These are phyloP conservation scores for Leishmania braziliensis DNA, from an alignment of 208 protist species.

Conservation along the genomic window DNA sequence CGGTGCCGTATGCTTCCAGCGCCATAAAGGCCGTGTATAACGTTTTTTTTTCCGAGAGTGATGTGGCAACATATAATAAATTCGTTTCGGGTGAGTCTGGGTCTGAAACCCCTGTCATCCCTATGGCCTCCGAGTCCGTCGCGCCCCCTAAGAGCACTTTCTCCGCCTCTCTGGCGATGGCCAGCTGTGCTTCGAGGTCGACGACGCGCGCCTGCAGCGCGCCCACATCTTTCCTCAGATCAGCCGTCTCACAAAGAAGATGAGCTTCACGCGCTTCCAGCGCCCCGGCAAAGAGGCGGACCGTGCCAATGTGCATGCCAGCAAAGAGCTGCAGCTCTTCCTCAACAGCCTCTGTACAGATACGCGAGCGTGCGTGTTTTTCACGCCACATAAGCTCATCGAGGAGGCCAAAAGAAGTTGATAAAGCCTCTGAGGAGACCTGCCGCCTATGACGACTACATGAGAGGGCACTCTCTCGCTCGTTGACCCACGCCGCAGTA, in stretches of 20 bases:
- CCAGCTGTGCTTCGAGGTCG: constrained; percentile 7
- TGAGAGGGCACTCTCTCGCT: constrained; percentile 8
- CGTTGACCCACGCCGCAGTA: background rate
- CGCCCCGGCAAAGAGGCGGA: constrained; percentile 1
- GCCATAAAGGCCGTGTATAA: constrained; percentile 9
- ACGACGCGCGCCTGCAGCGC: constrained; percentile 18
- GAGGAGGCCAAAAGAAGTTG: background rate
- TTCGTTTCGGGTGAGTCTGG: background rate
- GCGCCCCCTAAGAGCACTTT: background rate
- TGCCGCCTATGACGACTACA: constrained; percentile 1
- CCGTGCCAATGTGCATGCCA: constrained; percentile 4
- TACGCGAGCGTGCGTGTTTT: background rate
- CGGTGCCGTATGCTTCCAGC: constrained; percentile 18
- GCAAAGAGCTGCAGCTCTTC: constrained; percentile 2
- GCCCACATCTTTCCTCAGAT: constrained; percentile 8
- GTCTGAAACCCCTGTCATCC: background rate
- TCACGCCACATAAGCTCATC: constrained; percentile 18
- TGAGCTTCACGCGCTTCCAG: constrained; percentile 13
- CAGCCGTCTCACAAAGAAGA: constrained; percentile 4
- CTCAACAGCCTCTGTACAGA: constrained; percentile 19
- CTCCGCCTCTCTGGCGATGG: background rate
- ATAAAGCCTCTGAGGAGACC: background rate
- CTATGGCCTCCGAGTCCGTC: background rate
- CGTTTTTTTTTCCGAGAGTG: constrained; percentile 9
- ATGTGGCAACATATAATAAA: background rate